These are phyloP conservation scores for Neocucurbitaria cava DNA, from an alignment of 2,329 filamentous ascomycete genomes.

Conservation along the genomic window DNA sequence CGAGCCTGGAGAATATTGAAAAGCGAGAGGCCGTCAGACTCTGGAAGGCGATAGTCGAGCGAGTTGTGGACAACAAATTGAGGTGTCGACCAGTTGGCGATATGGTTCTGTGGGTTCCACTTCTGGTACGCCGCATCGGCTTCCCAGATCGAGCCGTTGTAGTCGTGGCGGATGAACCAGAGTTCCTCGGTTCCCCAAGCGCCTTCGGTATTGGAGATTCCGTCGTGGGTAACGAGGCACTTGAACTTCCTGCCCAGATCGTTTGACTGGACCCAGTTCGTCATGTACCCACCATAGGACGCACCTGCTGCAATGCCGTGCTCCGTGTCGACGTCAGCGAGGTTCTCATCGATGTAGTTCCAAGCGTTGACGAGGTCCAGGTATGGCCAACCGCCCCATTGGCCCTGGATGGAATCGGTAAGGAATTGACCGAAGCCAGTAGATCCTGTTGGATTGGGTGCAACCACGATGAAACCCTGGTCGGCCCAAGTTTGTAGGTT, in stretches of 20 bases:
- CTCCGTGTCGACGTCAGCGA: slow-evolving; percentile 71
- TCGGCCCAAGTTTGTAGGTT: slow-evolving; percentile 86
- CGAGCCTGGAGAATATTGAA: slow-evolving; percentile 86
- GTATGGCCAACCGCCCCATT: slow-evolving; percentile 91
- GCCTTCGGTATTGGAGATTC: slow-evolving; percentile 70
- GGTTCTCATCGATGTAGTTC: slow-evolving; percentile 71
- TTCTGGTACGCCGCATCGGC: slow-evolving; percentile 54
- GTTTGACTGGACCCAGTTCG: slow-evolving; percentile 88
- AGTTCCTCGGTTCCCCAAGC: slow-evolving; percentile 58
- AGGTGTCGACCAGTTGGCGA: slow-evolving; percentile 80
- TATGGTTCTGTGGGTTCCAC: slow-evolving; percentile 65
- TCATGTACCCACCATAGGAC: slow-evolving; percentile 54
- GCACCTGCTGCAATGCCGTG: slow-evolving; percentile 78
- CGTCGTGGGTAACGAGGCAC: slow-evolving; percentile 87
- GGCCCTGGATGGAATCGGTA: slow-evolving; percentile 74
- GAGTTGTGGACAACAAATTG: slow-evolving; percentile 91
- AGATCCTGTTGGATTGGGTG: slow-evolving; percentile 83
- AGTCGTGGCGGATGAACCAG: slow-evolving; percentile 59
- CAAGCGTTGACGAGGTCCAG: slow-evolving; percentile 81
- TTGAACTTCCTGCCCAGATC: slow-evolving; percentile 84
- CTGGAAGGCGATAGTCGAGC: slow-evolving; percentile 85
- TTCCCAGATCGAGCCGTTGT: slow-evolving; percentile 45
- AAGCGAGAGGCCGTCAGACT: slow-evolving; percentile 81
- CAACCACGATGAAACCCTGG: slow-evolving; percentile 83
- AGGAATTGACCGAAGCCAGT: slow-evolving; percentile 84